phyloP scores from a whole-genome alignment of 2,329 filamentous ascomycete species.

The Fusarium annulatum region DNA sequence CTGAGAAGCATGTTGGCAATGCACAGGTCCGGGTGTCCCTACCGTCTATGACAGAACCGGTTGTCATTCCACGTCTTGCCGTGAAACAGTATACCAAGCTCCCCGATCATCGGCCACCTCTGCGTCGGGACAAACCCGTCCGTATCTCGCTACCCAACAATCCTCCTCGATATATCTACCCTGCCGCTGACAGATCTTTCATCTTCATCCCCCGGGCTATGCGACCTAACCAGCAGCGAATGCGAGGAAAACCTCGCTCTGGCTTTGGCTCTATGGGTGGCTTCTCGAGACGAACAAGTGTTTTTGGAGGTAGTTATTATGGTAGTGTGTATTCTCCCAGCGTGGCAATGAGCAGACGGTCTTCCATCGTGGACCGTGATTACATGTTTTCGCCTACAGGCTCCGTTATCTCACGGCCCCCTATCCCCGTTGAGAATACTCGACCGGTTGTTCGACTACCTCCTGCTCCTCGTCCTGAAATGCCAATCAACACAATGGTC shows the following conservation, averaged over 20 bases:
- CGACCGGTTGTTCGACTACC: conserved; percentile 87
- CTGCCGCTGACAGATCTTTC: conserved; percentile 89
- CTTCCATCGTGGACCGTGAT: conserved; percentile 78
- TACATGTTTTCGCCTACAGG: conserved; percentile 83
- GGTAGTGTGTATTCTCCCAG: conserved; percentile 89
- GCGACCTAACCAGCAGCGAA: conserved; percentile 90
- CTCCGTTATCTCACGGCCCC: conserved; percentile 77
- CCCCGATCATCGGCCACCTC: conserved; percentile 91
- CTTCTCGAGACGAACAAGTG: conserved; percentile 83
- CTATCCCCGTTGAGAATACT: conserved; percentile 68
- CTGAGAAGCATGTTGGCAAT: conserved; percentile 84
- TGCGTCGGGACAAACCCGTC: conserved; percentile 95
- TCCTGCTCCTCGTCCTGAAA: conserved; percentile 61
- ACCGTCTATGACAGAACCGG: conserved; percentile 77
- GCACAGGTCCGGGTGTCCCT: conserved; percentile 86
- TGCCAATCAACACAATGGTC: conserved; percentile 37
- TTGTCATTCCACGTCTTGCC: conserved; percentile 78
- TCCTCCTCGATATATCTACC: conserved; percentile 88
- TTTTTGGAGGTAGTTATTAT: conserved; percentile 75
- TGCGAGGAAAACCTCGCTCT: conserved; percentile 75
- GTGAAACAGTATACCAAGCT: conserved; percentile 94
- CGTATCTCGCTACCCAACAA: conserved; percentile 88
- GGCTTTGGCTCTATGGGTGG: conserved; percentile 74
- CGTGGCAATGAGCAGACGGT: conserved; percentile 87
- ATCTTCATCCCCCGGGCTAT: conserved; percentile 97